Percentiles rank a stretch among this genome's conserved stretches.
phyloP scores from a whole-genome alignment of 768 basidiomycete genomes.

The Russula sp. region DNA sequence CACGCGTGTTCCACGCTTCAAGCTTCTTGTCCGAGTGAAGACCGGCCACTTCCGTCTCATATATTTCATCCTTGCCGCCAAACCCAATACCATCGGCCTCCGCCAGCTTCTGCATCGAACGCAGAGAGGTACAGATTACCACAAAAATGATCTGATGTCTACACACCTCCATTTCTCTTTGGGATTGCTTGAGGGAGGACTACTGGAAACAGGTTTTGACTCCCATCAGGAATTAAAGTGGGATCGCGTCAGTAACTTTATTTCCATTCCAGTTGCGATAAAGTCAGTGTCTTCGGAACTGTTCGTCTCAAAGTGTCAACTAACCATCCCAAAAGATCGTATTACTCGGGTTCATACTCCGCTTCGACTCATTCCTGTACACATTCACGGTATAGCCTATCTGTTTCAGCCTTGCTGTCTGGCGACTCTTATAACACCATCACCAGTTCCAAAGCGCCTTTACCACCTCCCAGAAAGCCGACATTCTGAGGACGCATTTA shows the following conservation, averaged over 20 bases:
- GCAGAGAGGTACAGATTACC: constrained; percentile 17
- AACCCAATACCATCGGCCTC: constrained; percentile 52
- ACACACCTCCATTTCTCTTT: constrained; percentile 68
- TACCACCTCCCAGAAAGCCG: constrained; percentile 92
- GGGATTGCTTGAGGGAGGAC: constrained; percentile 88
- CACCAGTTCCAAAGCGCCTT: constrained; percentile 46
- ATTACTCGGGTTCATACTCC: constrained; percentile 84
- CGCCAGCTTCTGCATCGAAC: constrained; percentile 22
- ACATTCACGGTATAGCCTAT: constrained; percentile 98
- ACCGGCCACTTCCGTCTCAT: constrained; percentile 45
- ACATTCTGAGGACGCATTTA: constrained; percentile 78
- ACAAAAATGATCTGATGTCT: constrained; percentile 27
- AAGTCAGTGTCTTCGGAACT: constrained; percentile 49
- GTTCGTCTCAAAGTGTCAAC: background rate
- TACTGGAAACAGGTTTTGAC: constrained; percentile 90
- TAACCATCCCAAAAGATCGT: constrained; percentile 58
- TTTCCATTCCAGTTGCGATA: constrained; percentile 90
- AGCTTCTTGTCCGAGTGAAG: constrained; percentile 22
- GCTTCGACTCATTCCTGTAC: constrained; percentile 95
- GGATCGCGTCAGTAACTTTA: constrained; percentile 95
- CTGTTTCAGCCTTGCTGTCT: constrained; percentile 65
- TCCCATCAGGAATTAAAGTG: constrained; percentile 92
- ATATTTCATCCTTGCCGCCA: constrained; percentile 71
- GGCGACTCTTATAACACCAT: constrained; percentile 53
- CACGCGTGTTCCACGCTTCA: constrained; percentile 14